Evolutionary conservation across 108 stramenopile genomes (phyloP).

Genomic region (Skeletonema grethae): DNA sequence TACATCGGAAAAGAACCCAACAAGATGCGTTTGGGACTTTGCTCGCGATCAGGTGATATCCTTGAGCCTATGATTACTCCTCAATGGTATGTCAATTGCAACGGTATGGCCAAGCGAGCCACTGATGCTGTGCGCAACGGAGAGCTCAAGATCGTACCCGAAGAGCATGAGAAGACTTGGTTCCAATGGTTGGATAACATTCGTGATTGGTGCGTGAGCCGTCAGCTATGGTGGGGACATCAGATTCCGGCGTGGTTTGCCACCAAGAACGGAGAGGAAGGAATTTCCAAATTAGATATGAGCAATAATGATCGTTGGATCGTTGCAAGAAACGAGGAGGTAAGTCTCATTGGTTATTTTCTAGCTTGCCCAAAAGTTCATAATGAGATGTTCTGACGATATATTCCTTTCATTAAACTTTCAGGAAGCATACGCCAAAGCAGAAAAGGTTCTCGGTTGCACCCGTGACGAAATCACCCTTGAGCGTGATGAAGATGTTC

Average conservation of each 20-base stretch:
- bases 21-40: slow-evolving; percentile 96
- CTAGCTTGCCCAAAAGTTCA: not conserved
- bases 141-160: slow-evolving; percentile 92
- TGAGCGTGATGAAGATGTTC: slow-evolving; percentile 96
- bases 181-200: slow-evolving; percentile 98
- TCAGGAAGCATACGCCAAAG: slow-evolving; percentile 85
- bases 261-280: slow-evolving; percentile 72
- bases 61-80: slow-evolving; percentile 99
- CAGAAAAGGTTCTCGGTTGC: slow-evolving; percentile 81
- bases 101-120: slow-evolving; percentile 92
- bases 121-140: slow-evolving; percentile 94
- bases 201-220: slow-evolving; percentile 97
- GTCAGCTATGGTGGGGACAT: slow-evolving; percentile 99
- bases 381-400: not conserved
- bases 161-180: slow-evolving; percentile 95
- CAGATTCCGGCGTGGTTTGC: slow-evolving; percentile 99
- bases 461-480: slow-evolving; percentile 77
- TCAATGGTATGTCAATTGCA: slow-evolving; percentile 99
- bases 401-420: not conserved
- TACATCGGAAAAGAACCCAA: slow-evolving; percentile 94
- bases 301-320: slow-evolving; percentile 93
- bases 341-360: slow-evolving; percentile 19
- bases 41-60: slow-evolving; percentile 97
- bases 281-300: slow-evolving; percentile 78
- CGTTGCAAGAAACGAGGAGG: slow-evolving; percentile 91